A percentile compares a stretch with the other conserved stretches of the same genome.
Evolutionary conservation across 805 yeast genomes (phyloP).

Genomic region (Jamesozyma jinghongensis): DNA sequence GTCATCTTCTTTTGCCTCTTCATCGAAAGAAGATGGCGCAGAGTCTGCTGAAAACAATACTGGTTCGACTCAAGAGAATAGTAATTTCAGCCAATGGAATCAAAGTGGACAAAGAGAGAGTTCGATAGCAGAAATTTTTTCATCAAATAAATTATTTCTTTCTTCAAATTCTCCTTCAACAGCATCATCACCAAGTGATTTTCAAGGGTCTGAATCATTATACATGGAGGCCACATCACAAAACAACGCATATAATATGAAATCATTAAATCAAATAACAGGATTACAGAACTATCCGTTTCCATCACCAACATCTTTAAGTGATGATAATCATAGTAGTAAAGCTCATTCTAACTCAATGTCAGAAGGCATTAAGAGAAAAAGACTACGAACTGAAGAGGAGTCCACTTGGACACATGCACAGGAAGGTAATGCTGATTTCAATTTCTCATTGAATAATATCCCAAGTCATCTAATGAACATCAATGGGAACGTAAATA

Average conservation of each 20-base stretch:
- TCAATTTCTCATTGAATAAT: background rate
- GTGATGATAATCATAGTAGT: slow-evolving; percentile 40
- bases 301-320: slow-evolving; percentile 52
- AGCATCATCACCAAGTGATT: background rate
- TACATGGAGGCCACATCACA: no score
- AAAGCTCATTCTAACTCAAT: background rate
- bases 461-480: background rate
- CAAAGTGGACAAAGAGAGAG: background rate
- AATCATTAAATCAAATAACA: no score
- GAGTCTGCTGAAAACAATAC: background rate
- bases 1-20: background rate
- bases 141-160: slow-evolving; percentile 3
- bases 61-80: background rate
- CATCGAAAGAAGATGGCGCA: background rate
- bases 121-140: slow-evolving; percentile 2
- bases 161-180: background rate
- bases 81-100: background rate
- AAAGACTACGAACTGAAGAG: slow-evolving; percentile 1
- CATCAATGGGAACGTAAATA: background rate
- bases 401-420: background rate
- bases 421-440: no score
- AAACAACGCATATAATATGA: no score
- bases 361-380: background rate
- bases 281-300: slow-evolving; percentile 13
- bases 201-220: no score